phyloP scores from a whole-genome alignment of 139 green algal genomes.

The Coccomyxa sp. region DNA sequence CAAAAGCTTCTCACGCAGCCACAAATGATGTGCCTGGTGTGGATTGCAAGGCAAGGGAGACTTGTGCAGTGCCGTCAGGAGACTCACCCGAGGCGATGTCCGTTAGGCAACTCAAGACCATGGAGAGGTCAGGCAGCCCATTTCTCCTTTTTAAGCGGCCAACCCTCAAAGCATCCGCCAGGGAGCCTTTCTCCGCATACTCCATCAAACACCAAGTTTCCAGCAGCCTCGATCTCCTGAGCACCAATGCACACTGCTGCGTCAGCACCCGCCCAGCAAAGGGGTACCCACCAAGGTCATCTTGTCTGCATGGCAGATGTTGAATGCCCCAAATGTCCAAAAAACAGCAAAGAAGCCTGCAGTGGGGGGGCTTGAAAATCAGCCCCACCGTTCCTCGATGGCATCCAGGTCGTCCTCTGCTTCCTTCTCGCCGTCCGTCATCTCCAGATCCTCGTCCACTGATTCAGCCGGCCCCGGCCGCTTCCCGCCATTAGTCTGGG shows the following conservation, averaged over 20 bases:
- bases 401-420: background rate
- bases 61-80: background rate
- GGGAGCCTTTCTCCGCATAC: slow-evolving; percentile 10
- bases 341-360: no score
- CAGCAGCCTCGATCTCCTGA: slow-evolving; percentile 5
- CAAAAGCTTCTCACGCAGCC: slow-evolving; percentile 17
- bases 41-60: background rate
- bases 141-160: background rate
- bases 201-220: slow-evolving; percentile 26
- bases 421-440: background rate
- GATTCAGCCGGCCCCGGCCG: no score
- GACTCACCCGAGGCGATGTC: background rate
- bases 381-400: background rate
- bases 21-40: background rate
- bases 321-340: background rate
- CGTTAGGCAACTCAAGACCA: background rate
- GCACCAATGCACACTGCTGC: no score
- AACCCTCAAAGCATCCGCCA: background rate
- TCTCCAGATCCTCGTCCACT: background rate
- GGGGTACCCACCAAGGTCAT: background rate
- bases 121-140: slow-evolving; percentile 9
- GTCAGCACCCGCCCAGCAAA: background rate
- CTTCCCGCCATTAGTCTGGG: background rate
- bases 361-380: no score
- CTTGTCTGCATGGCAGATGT: background rate